Evolutionary conservation across 768 basidiomycete species (phyloP), one percentile per base, ranked within the genome.

Genomic region (Termitomyces bulborhizus): DNA sequence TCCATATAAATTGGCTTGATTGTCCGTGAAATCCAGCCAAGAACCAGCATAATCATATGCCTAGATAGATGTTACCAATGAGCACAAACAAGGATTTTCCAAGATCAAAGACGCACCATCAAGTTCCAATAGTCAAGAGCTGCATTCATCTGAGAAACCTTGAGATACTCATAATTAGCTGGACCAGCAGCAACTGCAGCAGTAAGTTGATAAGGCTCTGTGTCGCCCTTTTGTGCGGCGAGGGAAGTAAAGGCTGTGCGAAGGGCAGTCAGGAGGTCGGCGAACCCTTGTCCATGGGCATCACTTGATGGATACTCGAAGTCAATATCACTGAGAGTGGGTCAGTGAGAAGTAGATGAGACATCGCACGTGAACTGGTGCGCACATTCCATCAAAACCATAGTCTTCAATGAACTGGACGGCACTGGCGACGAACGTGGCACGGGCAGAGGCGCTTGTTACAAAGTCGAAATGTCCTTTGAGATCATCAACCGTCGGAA

Each of bases 11-110:
- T 87, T 88, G 6, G 88, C 86, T 57, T 77, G 73, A 63, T 77
- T 76, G 53, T 73, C 73, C 37, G 80, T 70, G 42, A 60, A 83
- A n/a, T 74, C 77, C 32, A 86, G 67, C 90, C 90, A 93, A 1
- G 86, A 84, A 1, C 88, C 89, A 43, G 88, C 79, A 65, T 88
- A 90, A 65, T 90, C 86, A 58, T 87, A 87, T 15, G 83, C 83
- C 85, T 86, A 58, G 16, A 41, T 16, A 43, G 40, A 55, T 26
- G 3, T 12, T 13, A 6, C 36, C 36, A 56, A 52, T 21, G 39
- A 12, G 32, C 24, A 40, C 18, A 31, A 34, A 34, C 21, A 16
- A 46, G 18, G 13, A 16, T 6, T 36, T 24, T 7, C 15, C 3
- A 32, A 24, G 7, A 44, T 24, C 4, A 27, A n/a, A 6, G 1